Base-by-base conservation (phyloP, 192 early-diverging fungal genomes). In the Chytriomyces sp. region DNA sequence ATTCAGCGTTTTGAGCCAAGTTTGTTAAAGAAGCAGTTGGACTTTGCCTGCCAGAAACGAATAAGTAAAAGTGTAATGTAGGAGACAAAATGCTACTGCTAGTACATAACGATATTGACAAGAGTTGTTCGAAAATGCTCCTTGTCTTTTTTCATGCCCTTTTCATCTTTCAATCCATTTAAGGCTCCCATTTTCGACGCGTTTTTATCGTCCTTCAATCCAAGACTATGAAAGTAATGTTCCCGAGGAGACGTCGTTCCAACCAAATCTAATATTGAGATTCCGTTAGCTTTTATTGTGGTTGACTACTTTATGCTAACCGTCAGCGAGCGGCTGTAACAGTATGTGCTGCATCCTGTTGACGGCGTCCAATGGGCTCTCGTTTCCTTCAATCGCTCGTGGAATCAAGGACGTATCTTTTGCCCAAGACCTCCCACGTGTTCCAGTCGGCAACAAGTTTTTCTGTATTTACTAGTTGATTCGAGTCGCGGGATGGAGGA, bases 21-120 rank as follows among this genome's bases (percentile, higher is more conserved):
- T 44, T 41, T 3, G 38, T 6, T 10, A 39, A 7, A 12, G 75
- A 81, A 14, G 63, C 62, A 41, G 44, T 25, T n/a, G 81, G 25
- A 74, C 77, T 82, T 70, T 85, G 79, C 76, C 75, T 84, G 66
- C 28, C 22, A 52, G 17, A 0, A 8, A 26, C 36, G 44, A 52
- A n/a, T 52, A 41, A 25, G 30, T 0, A 64, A 65, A 19, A 52
- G 19, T 3, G 0, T 26, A 2, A 0, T 19, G 10, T 52, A 52
- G 17, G 25, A 17, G 5, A 3, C 14, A 65, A 52, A 41, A 2
- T 22, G 3, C 25, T 39, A 41, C 1, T 22, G 3, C 25, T 39
- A 68, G 61, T 71, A 85, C 86, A 88, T 88, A 17, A 88, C 79
- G 65, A 88, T 85, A 61, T 86, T 85, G 22, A 88, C 86, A 37